phyloP scores from a whole-genome alignment of 305 asterid genomes.

The Fraxinus xanthoxyloides region DNA sequence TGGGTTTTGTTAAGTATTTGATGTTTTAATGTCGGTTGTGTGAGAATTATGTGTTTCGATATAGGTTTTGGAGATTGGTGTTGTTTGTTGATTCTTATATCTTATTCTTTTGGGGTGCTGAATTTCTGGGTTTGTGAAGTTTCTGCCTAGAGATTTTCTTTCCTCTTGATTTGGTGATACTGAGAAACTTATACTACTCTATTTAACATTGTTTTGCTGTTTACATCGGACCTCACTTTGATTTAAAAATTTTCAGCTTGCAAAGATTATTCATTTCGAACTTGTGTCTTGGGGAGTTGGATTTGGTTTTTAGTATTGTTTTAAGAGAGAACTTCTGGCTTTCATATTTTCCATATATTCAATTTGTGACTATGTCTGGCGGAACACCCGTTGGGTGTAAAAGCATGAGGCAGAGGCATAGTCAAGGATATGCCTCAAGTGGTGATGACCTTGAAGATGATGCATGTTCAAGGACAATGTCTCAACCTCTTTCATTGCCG shows the following conservation, averaged over 20 bases:
- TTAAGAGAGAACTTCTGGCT: conserved; percentile 9
- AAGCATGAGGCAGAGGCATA: conserved; percentile 54
- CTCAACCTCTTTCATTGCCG: conserved; percentile 28
- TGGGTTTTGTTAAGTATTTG: conserved; percentile 21
- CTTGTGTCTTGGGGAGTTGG: background rate
- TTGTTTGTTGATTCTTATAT: conserved; percentile 1
- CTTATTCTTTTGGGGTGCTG: conserved; percentile 6
- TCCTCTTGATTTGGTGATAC: background rate
- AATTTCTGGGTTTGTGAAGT: conserved; percentile 8
- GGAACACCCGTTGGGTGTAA: conserved; percentile 55
- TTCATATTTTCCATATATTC: background rate
- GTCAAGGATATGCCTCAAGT: conserved; percentile 62
- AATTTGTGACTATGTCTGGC: conserved; percentile 47
- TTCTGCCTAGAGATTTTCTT: background rate
- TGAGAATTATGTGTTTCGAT: conserved; percentile 25
- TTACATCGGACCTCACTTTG: background rate
- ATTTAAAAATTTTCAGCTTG: background rate
- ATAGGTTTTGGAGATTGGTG: conserved; percentile 21
- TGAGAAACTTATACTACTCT: background rate
- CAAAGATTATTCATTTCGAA: background rate
- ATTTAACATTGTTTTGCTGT: conserved; percentile 15
- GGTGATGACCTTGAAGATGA: conserved; percentile 70
- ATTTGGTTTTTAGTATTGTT: background rate
- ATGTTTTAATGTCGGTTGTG: conserved; percentile 26
- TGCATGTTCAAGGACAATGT: conserved; percentile 46